A percentile compares a stretch with the other conserved stretches of the same genome.
Conservation (phyloP, 164 flowering plant species). For the Stephania japonica region DNA sequence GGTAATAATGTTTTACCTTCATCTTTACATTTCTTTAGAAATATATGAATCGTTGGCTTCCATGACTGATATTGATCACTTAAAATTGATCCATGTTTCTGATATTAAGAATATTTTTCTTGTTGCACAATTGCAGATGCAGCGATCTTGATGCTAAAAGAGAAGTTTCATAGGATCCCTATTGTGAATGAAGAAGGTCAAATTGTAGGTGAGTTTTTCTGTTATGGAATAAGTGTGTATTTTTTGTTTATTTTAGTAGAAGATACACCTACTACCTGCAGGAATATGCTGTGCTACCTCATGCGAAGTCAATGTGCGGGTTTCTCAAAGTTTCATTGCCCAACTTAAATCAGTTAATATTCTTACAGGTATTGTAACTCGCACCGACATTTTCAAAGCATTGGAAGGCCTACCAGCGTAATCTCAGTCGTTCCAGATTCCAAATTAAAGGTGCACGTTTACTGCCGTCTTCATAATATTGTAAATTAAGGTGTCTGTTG, state of each 20-base stretch:
- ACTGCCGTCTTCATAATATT: background rate
- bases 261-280: background rate
- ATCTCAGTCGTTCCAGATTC: background rate
- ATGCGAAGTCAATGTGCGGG: background rate
- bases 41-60: background rate
- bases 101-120: background rate
- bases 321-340: background rate
- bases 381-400: constrained; percentile 27
- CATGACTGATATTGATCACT: background rate
- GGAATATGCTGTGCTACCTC: background rate
- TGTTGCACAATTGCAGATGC: constrained; percentile 22
- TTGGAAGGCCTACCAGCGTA: constrained; percentile 20
- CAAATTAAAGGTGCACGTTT: background rate
- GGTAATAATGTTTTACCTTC: constrained; percentile 13
- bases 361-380: constrained; percentile 28
- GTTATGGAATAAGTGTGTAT: too few relatives aligned
- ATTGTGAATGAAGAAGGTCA: constrained; percentile 26
- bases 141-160: constrained; percentile 29
- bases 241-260: background rate
- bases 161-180: constrained; percentile 31
- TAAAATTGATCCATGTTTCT: background rate
- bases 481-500: background rate
- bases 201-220: constrained; percentile 25
- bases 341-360: background rate
- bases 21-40: background rate